phyloP scores from a whole-genome alignment of 1,139 yeast genomes.

The Scheffersomyces segobiensis region DNA sequence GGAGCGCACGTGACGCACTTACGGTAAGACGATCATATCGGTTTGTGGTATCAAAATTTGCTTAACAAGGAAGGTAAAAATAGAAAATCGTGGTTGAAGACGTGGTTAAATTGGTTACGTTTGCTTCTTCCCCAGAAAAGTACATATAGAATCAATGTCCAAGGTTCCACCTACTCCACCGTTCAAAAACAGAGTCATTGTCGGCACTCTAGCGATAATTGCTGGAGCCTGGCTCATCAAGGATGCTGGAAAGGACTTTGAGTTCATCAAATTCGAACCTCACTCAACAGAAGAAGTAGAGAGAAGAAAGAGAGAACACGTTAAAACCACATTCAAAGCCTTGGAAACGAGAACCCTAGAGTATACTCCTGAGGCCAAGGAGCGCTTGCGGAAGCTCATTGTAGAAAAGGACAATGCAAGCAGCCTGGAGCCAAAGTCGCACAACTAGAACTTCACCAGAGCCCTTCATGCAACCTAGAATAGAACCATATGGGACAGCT shows the following conservation, averaged over 20 bases:
- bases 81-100: not conserved
- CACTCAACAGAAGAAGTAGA: slow-evolving; percentile 43
- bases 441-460: not conserved
- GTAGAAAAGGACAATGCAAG: slow-evolving; percentile 18
- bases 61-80: not conserved
- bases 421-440: not conserved
- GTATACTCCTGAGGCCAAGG: slow-evolving; percentile 47
- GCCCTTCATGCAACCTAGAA: not conserved
- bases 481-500: not conserved
- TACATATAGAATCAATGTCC: slow-evolving; percentile 1
- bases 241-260: slow-evolving; percentile 41
- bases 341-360: slow-evolving; percentile 41
- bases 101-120: not conserved
- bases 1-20: not conserved
- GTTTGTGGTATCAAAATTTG: not conserved
- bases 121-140: not conserved
- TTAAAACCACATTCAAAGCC: slow-evolving; percentile 31
- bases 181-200: slow-evolving; percentile 32
- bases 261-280: slow-evolving; percentile 41
- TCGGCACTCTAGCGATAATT: slow-evolving; percentile 36
- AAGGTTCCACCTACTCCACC: slow-evolving; percentile 35
- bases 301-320: slow-evolving; percentile 34
- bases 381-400: slow-evolving; percentile 24
- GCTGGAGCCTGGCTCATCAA: slow-evolving; percentile 36
- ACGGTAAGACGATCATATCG: not conserved